Base-by-base conservation (phyloP, 345 rosid species). In the Barbarea vulgaris region DNA sequence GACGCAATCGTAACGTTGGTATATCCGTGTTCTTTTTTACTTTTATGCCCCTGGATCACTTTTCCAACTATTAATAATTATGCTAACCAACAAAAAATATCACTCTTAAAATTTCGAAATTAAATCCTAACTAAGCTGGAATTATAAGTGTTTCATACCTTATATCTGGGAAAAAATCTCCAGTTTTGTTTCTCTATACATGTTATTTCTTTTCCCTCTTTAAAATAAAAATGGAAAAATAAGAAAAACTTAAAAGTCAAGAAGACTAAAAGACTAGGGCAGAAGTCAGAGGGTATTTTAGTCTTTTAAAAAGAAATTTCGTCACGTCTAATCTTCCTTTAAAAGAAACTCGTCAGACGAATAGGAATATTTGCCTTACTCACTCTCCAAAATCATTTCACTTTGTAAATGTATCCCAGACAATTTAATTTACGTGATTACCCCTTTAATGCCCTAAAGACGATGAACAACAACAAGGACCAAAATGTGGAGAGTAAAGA, bases 391-490 rank as follows among this genome's bases (percentile, higher is more conserved):
- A 68, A 4, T 37, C 30, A n/a, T 52, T 27, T 30, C 54, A 9
- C 11, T 24, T 69, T 6, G 27, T 55, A 47, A 55, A 77, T 77
- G 80, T 70, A 63, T 63, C 33, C 70, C 51, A 54, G 9, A 62
- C 70, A 53, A 13, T 4, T 53, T 33, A 46, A 22, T 31, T 27
- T 46, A 47, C 64, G 28, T 10, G 13, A 54, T 41, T 46, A 47
- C 44, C 51, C 76, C 8, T 66, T 3, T 1, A 36, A 2, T 51
- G 3, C 34, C 11, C 27, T 51, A 36, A 44, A 60, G 28, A 61
- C 42, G 24, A 63, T 77, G 77, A 71, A 33, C 59, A 70, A 77
- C 73, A 71, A 33, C 59, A 70, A 77, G 17, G 52, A 70, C 25
- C 66, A 55, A n/a, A 55, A 70, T 63, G 60, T 62, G 4, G 80